Evolutionary conservation across 2,329 filamentous ascomycete species (phyloP).

Genomic region (Colletotrichum lentis): DNA sequence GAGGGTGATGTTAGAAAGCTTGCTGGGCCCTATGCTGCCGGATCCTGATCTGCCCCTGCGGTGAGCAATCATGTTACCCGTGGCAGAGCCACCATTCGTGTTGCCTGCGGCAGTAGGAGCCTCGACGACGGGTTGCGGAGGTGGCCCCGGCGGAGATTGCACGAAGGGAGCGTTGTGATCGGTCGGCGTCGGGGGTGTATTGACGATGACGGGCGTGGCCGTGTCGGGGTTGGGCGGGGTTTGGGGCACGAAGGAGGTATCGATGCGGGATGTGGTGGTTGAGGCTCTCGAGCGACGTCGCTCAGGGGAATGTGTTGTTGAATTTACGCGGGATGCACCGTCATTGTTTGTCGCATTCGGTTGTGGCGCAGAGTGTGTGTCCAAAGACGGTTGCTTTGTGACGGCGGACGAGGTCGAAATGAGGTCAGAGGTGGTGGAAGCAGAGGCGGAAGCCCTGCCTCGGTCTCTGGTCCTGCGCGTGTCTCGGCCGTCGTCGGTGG

Average conservation of each 20-base stretch:
- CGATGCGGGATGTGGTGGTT: conserved; percentile 40
- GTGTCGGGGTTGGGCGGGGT: conserved; percentile 45
- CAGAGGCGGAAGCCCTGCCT: conserved; percentile 32
- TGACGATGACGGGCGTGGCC: conserved; percentile 65
- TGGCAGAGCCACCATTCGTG: conserved; percentile 66
- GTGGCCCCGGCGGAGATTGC: conserved; percentile 19
- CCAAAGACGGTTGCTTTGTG: conserved; percentile 26
- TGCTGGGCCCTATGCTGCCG: conserved; percentile 74
- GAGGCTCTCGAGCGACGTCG: conserved; percentile 34
- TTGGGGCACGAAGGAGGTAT: conserved; percentile 39
- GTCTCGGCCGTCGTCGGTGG: conserved; percentile 33
- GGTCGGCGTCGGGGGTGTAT: conserved; percentile 71
- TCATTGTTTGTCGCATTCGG: conserved; percentile 22
- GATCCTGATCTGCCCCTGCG: conserved; percentile 63
- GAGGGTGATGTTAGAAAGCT: conserved; percentile 79
- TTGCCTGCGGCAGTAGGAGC: conserved; percentile 42
- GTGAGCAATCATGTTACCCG: conserved; percentile 78
- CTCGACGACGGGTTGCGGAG: conserved; percentile 39
- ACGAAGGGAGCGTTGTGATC: conserved; percentile 46
- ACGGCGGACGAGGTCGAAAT: conserved; percentile 1
- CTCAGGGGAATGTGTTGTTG: conserved; percentile 30
- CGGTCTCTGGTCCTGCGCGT: conserved; percentile 23
- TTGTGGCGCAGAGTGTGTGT: conserved; percentile 19
- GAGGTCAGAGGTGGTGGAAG: conserved; percentile 37
- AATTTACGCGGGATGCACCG: conserved; percentile 31